Base-by-base conservation (phyloP, 257 asterid genomes). In the Craterostigma plantagineum region DNA sequence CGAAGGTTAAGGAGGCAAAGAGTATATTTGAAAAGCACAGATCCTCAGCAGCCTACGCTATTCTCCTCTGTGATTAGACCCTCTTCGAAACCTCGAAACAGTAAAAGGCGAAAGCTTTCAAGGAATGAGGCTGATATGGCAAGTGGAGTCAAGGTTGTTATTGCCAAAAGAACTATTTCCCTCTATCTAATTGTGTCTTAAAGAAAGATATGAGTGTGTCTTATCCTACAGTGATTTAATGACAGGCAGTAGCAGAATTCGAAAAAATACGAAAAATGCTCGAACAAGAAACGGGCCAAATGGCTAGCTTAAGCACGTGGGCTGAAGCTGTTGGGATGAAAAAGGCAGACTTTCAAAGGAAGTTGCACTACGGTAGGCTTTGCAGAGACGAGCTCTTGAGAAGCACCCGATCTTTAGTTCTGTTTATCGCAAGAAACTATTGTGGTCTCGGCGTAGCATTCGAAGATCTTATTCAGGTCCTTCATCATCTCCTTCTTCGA, bases 391-490 rank as follows among this genome's bases (percentile, higher is more conserved):
- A 80, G 68, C 92, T 84, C 46, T 51, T 84, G 16, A 70, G 62
- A 70, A 80, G 90, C 57, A 65, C 93, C 0, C 73, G 62, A 18
- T 72, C 93, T 18, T 66, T 77, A 59, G 74, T 80, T 67, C 42
- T 74, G 48, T 84, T 67, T 60, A 57, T 80, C 42, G 81, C 96
- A 30, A 69, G 71, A 64, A 80, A 72, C 54, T 84, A 84, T 56
- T 40, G 78, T 65, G 93, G 92, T 44, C 69, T 65, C 3, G 93
- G 96, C 52, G 79, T 84, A 16, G 81, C 85, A 56, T 74, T 80
- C 53, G 90, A 75, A 59, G 96, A 80, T 69, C 61, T 84, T 53
- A 66, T 80, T 62, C 93, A 79, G 87, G 95, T 84, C 48, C 7
- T 15, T 16, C 46, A 45, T 40, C 45, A 1, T 8, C 8, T 23